Evolutionary conservation across 352 stramenopile species (phyloP).

Genomic region (Pythium dissotocum): DNA sequence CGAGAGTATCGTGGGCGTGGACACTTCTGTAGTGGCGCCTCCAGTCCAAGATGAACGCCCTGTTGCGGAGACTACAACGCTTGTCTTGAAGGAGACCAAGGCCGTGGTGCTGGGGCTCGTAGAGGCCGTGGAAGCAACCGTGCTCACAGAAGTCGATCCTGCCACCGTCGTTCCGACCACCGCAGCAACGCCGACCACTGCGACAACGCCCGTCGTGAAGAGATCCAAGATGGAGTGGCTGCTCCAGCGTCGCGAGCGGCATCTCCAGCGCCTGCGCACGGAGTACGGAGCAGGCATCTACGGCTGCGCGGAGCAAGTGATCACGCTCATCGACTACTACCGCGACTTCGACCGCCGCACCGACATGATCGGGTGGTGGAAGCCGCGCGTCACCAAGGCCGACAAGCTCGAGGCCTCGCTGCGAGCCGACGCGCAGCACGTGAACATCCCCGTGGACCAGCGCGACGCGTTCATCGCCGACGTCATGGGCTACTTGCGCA

Average conservation of each 20-base stretch:
- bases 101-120: neutral
- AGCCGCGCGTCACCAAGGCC: conserved; percentile 59
- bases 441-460: conserved; percentile 57
- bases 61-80: too few relatives aligned
- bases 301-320: conserved; percentile 72
- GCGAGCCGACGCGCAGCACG: conserved; percentile 58
- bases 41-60: neutral
- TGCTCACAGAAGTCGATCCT: neutral
- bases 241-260: conserved; percentile 22
- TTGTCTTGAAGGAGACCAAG: neutral
- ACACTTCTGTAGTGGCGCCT: neutral
- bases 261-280: conserved; percentile 46
- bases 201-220: neutral
- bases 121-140: neutral
- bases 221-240: conserved; percentile 3
- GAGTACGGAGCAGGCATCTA: conserved; percentile 62
- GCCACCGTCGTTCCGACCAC: neutral
- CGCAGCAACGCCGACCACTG: too few relatives aligned
- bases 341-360: conserved; percentile 74
- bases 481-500: conserved; percentile 48
- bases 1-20: neutral
- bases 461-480: conserved; percentile 70
- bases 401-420: conserved; percentile 78
- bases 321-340: conserved; percentile 85
- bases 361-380: conserved; percentile 71